phyloP scores from a whole-genome alignment of 306 rosid genomes.

The Oxytropis ochrocephala region DNA sequence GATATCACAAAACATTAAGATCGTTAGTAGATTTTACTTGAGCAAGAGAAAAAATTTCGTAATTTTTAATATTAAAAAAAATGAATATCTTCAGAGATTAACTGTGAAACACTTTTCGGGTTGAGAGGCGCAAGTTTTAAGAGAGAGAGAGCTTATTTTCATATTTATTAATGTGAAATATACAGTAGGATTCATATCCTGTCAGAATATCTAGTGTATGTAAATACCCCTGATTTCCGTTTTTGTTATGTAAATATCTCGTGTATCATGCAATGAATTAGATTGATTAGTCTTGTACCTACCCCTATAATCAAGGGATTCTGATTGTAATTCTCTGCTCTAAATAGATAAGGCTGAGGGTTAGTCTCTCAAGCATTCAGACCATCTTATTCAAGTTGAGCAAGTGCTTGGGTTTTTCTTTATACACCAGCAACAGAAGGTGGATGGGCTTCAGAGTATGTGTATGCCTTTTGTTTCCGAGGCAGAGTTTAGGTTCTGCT shows the following conservation, averaged over 20 bases:
- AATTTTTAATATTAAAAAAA: not conserved
- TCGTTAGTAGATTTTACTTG: not conserved
- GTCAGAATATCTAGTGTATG: too few relatives aligned
- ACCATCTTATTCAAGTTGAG: not conserved
- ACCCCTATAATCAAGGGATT: too few relatives aligned
- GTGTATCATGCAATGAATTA: too few relatives aligned
- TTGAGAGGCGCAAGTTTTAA: not conserved
- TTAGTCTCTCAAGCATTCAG: too few relatives aligned
- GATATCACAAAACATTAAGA: conserved; percentile 15
- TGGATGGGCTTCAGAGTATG: not conserved
- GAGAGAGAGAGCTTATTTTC: not conserved
- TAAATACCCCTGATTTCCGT: too few relatives aligned
- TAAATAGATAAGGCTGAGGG: too few relatives aligned
- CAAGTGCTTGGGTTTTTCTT: not conserved
- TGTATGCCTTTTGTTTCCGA: not conserved
- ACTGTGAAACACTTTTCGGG: not conserved
- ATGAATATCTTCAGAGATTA: conserved; percentile 1
- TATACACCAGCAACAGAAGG: not conserved
- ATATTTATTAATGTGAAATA: not conserved
- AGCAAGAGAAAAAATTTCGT: conserved; percentile 3
- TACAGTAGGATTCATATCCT: not conserved
- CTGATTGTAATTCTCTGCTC: too few relatives aligned
- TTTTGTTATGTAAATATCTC: too few relatives aligned
- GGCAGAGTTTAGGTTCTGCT: not conserved
- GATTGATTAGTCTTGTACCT: too few relatives aligned